These are phyloP conservation scores for Tuber umbilicatum DNA, from an alignment of 495 filamentous ascomycete genomes.

Conservation along the genomic window DNA sequence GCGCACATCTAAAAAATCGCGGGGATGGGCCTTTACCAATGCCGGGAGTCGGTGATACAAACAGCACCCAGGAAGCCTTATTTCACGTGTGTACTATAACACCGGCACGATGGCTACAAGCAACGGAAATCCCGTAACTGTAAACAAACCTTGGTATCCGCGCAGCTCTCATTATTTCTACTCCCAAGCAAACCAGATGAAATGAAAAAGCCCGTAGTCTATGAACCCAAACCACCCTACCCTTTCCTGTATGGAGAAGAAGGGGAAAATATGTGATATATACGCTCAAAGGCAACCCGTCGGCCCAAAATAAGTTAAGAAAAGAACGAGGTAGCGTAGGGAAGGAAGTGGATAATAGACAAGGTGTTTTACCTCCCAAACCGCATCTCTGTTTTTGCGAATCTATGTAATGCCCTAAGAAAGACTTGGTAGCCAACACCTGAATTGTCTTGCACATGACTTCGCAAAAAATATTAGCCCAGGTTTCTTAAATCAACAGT, in stretches of 20 bases:
- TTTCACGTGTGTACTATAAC: neutral
- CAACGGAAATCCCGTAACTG: neutral
- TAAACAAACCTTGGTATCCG: neutral
- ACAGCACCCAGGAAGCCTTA: neutral
- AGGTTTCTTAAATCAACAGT: conserved; percentile 7
- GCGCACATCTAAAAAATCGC: neutral
- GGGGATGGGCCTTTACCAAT: neutral
- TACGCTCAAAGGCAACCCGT: neutral
- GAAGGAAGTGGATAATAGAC: neutral
- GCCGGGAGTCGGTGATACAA: neutral
- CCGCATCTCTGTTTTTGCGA: conserved; percentile 78
- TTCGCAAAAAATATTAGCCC: conserved; percentile 20
- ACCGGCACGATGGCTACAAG: neutral
- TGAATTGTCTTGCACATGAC: conserved; percentile 59
- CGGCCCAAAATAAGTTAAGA: neutral
- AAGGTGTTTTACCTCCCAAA: conserved; percentile 60
- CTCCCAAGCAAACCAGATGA: neutral
- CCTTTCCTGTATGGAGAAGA: neutral
- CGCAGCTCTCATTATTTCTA: neutral
- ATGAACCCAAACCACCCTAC: neutral
- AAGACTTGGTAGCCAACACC: conserved; percentile 93
- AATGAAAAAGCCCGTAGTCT: neutral
- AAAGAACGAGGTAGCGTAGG: neutral
- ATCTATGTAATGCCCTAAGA: conserved; percentile 72
- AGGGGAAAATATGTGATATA: neutral